Base-by-base conservation (phyloP, 306 rosid species). In the Medicago ruthenica region DNA sequence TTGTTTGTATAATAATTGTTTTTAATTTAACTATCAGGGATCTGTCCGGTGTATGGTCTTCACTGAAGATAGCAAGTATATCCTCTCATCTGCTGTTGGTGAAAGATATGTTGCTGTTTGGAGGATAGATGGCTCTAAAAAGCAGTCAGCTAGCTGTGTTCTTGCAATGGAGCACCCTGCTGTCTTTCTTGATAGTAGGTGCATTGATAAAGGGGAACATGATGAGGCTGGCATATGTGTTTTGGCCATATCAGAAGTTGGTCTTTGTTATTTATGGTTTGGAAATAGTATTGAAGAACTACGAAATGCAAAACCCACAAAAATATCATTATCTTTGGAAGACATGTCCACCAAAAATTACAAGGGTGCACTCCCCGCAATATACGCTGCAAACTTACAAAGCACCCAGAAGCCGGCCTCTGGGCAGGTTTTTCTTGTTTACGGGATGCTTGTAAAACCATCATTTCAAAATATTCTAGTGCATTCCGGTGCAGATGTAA, bases 121-220 rank as follows among this genome's bases (percentile, higher is more conserved):
- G 99, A 84, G 71, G 75, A 53, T 88, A 72, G 88, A 82, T 73
- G 96, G 88, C 1, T 53, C 74, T 37, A 95, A 88, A 87, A 92
- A 83, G 83, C 88, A 91, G 83, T 86, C 97, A 51, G 96, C 89
- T 58, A 84, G 89, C 67, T 89, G 93, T 82, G 87, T 90, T 79
- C 97, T 95, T 68, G 89, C 92, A 20, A 90, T 92, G 97, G 99
- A 92, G 76, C 93, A 92, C 79, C 97, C 99, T 76, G 92, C 97
- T 57, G 89, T 89, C 73, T 85, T 95, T 58, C 81, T 95, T 36
- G 97, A 95, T 76, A 86, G 95, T 87, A 85, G 84, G 76, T 80
- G 91, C 68, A 69, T 84, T 69, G 72, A 74, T 24, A 83, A 71
- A 4, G 87, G 67, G 47, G 89, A 67, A 71, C 81, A 22, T 62